A percentile compares a stretch with the other conserved stretches of the same genome.
These are phyloP conservation scores for Isatis lusitanica DNA, from an alignment of 441 rosid genomes.

Conservation along the genomic window DNA sequence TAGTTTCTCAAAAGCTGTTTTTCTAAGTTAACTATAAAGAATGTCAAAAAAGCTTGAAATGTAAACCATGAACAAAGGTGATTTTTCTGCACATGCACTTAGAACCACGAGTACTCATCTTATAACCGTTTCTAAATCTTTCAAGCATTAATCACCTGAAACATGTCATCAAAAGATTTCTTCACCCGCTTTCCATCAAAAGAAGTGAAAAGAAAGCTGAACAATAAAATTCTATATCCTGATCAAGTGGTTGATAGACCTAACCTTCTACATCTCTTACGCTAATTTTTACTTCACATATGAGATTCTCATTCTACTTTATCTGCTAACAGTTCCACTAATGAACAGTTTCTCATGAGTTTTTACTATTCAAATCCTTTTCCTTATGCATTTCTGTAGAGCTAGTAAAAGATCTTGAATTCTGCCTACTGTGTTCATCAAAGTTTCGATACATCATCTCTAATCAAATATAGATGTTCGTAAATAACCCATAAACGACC, in stretches of 20 bases:
- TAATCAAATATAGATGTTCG: not conserved
- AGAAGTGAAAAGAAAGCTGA: not conserved
- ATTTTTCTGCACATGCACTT: not conserved
- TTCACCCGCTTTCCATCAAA: not conserved
- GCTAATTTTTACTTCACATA: not conserved
- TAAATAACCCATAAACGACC: not conserved
- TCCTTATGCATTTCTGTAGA: not conserved
- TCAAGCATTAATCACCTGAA: not conserved
- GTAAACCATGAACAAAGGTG: not conserved
- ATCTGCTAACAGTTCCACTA: not conserved
- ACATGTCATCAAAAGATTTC: not conserved
- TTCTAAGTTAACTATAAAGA: slow-evolving; percentile 3
- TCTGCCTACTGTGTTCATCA: not conserved
- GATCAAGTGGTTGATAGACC: not conserved
- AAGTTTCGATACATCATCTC: not conserved
- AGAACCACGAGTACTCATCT: not conserved
- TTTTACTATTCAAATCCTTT: not conserved
- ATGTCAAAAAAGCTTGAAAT: not conserved
- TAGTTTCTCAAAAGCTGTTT: not conserved
- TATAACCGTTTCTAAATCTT: not conserved
- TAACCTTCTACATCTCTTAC: not conserved
- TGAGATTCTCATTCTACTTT: not conserved
- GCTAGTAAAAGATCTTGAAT: not conserved
- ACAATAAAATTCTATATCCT: not conserved
- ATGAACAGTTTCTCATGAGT: not conserved